Evolutionary conservation across 805 yeast genomes (phyloP).

Genomic region (Schwanniomyces sp.): DNA sequence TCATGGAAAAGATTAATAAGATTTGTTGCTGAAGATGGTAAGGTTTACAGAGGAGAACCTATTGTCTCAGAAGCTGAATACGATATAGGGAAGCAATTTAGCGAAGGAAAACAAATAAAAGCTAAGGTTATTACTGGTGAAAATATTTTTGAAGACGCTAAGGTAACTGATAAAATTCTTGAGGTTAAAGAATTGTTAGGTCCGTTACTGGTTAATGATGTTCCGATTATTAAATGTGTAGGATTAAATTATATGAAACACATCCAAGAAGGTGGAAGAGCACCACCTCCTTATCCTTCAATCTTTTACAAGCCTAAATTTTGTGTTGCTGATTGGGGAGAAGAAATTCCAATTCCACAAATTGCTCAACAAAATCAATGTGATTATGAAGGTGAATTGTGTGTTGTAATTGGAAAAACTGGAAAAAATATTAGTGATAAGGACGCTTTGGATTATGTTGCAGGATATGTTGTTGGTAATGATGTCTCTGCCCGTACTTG

Average conservation of each 20-base stretch:
- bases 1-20: constrained; percentile 33
- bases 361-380: constrained; percentile 37
- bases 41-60: constrained; percentile 49
- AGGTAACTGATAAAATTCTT: constrained; percentile 28
- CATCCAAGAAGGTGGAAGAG: constrained; percentile 36
- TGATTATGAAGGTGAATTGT: constrained; percentile 58
- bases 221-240: constrained; percentile 40
- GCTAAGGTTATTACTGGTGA: constrained; percentile 50
- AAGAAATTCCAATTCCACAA: constrained; percentile 42
- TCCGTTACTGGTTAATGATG: constrained; percentile 11
- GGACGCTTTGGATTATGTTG: constrained; percentile 46
- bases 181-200: constrained; percentile 8
- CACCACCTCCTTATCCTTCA: constrained; percentile 49
- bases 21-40: constrained; percentile 46
- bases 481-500: constrained; percentile 59
- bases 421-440: constrained; percentile 42
- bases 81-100: constrained; percentile 22
- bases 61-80: constrained; percentile 28
- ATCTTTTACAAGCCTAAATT: constrained; percentile 52
- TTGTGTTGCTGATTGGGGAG: constrained; percentile 43
- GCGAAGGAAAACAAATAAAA: constrained; percentile 31
- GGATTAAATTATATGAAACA: constrained; percentile 54
- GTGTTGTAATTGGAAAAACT: constrained; percentile 52
- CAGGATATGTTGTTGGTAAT: constrained; percentile 56
- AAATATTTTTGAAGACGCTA: constrained; percentile 37